Percentiles rank a stretch among this genome's conserved stretches.
Conservation (phyloP, 2,329 filamentous ascomycete genomes). For the Aspergillus nomiae region DNA sequence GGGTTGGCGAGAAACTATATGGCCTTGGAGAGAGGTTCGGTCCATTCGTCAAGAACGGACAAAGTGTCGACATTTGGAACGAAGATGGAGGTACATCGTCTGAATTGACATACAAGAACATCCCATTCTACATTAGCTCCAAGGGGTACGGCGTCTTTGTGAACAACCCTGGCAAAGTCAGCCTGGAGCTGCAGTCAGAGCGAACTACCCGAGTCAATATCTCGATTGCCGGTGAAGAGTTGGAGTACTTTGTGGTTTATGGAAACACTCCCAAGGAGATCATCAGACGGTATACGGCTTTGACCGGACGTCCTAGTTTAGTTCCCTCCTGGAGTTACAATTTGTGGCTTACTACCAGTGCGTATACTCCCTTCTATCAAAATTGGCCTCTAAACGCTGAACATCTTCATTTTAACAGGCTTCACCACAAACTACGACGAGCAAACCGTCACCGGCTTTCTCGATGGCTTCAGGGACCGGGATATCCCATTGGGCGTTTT, state of each 20-base stretch:
- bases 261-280: slow-evolving; percentile 73
- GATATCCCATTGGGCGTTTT: slow-evolving; percentile 70
- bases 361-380: background rate
- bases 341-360: slow-evolving; percentile 70
- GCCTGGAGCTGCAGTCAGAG: slow-evolving; percentile 74
- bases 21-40: slow-evolving; percentile 77
- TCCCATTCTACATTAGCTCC: slow-evolving; percentile 51
- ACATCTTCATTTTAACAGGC: slow-evolving; percentile 36
- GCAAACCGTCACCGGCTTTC: slow-evolving; percentile 64
- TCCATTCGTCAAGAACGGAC: slow-evolving; percentile 74
- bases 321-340: slow-evolving; percentile 76
- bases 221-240: slow-evolving; percentile 66
- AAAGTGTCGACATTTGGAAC: slow-evolving; percentile 66
- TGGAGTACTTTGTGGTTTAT: slow-evolving; percentile 75
- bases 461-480: slow-evolving; percentile 68
- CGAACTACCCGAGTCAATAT: slow-evolving; percentile 71
- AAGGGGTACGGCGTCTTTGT: slow-evolving; percentile 78
- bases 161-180: slow-evolving; percentile 68
- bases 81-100: slow-evolving; percentile 53
- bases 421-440: slow-evolving; percentile 76
- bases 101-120: slow-evolving; percentile 45
- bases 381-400: background rate
- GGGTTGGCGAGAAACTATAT: slow-evolving; percentile 66
- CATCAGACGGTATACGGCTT: slow-evolving; percentile 64
- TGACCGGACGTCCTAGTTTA: slow-evolving; percentile 66